Conservation (phyloP, 352 stramenopile genomes). For the Proteromonas lacertae region DNA sequence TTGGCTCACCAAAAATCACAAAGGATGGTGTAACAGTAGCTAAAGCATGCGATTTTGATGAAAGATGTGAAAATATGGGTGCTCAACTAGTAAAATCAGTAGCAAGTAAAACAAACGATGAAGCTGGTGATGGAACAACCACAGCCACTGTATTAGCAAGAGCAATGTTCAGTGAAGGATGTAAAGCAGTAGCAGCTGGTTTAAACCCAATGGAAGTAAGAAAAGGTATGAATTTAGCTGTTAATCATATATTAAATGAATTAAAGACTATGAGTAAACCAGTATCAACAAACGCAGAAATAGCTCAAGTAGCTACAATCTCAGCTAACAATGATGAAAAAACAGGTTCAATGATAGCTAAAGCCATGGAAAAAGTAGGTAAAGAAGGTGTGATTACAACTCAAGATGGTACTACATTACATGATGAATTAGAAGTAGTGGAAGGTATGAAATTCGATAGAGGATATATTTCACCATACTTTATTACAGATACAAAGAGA, state of each 20-base stretch:
- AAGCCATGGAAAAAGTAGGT: conserved; percentile 28
- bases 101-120: conserved; percentile 94
- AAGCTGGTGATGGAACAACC: conserved; percentile 91
- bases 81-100: conserved; percentile 32
- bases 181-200: conserved; percentile 25
- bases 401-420: conserved; percentile 34
- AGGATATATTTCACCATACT: conserved; percentile 37
- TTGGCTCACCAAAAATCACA: conserved; percentile 78
- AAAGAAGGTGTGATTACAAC: conserved; percentile 36
- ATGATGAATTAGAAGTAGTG: conserved; percentile 40
- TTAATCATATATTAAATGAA: conserved; percentile 18
- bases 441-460: conserved; percentile 41
- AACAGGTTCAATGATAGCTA: conserved; percentile 26
- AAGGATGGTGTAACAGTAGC: conserved; percentile 88
- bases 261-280: conserved; percentile 25
- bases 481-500: conserved; percentile 40
- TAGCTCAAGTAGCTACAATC: conserved; percentile 36
- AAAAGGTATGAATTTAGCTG: conserved; percentile 24
- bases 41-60: conserved; percentile 77
- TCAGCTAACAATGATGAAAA: conserved; percentile 14
- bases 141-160: conserved; percentile 89
- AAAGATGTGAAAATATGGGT: conserved; percentile 54
- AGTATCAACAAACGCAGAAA: conserved; percentile 22
- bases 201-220: conserved; percentile 35
- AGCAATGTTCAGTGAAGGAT: conserved; percentile 59